These are phyloP conservation scores for Allomyces macrogynus DNA, from an alignment of 192 early-diverging fungal genomes.

Conservation along the genomic window DNA sequence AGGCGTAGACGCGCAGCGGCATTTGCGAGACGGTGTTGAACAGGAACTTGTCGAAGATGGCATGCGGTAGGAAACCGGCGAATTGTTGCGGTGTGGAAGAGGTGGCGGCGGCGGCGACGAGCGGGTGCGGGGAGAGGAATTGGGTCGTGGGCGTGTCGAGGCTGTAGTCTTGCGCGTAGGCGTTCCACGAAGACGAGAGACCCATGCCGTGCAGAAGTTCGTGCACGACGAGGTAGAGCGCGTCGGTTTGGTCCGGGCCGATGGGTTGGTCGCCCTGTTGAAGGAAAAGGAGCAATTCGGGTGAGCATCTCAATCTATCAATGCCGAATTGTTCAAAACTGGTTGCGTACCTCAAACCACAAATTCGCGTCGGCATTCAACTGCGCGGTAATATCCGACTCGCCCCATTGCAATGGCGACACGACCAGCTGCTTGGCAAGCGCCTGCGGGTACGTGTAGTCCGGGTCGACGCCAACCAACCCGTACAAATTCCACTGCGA, in stretches of 20 bases:
- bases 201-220: neutral
- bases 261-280: neutral
- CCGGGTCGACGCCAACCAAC: neutral
- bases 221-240: neutral
- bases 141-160: neutral
- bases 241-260: neutral
- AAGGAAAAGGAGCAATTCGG: neutral
- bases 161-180: neutral
- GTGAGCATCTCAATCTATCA: too few relatives aligned
- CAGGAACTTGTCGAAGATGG: neutral
- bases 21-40: neutral
- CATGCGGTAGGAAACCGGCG: neutral
- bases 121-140: neutral
- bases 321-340: neutral
- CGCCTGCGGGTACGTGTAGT: neutral
- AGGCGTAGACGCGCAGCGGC: neutral
- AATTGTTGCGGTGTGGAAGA: neutral
- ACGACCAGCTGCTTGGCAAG: neutral
- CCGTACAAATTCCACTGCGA: neutral
- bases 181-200: neutral
- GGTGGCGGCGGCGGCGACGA: neutral
- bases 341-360: neutral
- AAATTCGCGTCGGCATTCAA: neutral
- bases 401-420: neutral
- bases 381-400: neutral